These are phyloP conservation scores for Paecilomyces niveus DNA, from an alignment of 2,329 filamentous ascomycete species.

Conservation along the genomic window DNA sequence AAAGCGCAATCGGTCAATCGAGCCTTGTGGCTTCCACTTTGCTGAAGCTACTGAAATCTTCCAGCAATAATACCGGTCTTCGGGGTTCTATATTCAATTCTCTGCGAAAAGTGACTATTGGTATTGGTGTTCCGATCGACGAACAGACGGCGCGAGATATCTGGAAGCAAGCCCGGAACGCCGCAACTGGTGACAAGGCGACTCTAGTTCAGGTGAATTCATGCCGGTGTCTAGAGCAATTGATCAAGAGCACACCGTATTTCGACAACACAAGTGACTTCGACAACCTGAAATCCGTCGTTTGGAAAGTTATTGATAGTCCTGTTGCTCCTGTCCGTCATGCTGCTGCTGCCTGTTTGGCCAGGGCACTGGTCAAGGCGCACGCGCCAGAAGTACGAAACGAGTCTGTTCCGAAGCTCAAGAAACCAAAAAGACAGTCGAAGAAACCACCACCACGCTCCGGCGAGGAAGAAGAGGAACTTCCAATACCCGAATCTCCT, in stretches of 20 bases:
- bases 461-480: slow-evolving; percentile 63
- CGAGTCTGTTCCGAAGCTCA: slow-evolving; percentile 51
- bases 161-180: slow-evolving; percentile 82
- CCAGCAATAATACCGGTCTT: slow-evolving; percentile 72
- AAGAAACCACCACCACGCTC: slow-evolving; percentile 52
- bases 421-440: slow-evolving; percentile 67
- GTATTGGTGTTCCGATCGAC: slow-evolving; percentile 71
- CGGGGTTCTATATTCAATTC: slow-evolving; percentile 71
- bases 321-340: slow-evolving; percentile 67
- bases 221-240: slow-evolving; percentile 68
- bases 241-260: slow-evolving; percentile 66
- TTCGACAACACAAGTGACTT: slow-evolving; percentile 88
- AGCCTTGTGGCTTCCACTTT: slow-evolving; percentile 65
- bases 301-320: slow-evolving; percentile 85
- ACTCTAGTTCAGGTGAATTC: slow-evolving; percentile 70
- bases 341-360: slow-evolving; percentile 78
- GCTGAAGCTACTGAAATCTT: slow-evolving; percentile 71
- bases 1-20: slow-evolving; percentile 81
- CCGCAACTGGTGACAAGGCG: slow-evolving; percentile 73
- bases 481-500: slow-evolving; percentile 66
- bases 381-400: slow-evolving; percentile 57
- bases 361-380: slow-evolving; percentile 73
- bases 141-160: slow-evolving; percentile 80
- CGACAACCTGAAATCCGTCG: slow-evolving; percentile 71
- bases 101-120: slow-evolving; percentile 66